phyloP scores from a whole-genome alignment of 352 stramenopile species.

The Phytophthora litchii region DNA sequence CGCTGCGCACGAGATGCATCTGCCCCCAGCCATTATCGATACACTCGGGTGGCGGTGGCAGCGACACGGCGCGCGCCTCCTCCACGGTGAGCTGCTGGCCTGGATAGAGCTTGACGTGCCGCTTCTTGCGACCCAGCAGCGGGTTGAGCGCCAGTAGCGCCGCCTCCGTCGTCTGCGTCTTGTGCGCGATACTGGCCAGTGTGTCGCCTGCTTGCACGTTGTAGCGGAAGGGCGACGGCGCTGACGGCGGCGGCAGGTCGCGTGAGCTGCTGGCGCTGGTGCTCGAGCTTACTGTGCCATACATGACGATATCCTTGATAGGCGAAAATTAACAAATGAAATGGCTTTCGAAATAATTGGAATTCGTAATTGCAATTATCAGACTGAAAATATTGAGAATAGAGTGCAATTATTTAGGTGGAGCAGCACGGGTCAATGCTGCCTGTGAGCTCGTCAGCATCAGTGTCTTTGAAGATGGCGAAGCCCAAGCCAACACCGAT shows the following conservation, averaged over 20 bases:
- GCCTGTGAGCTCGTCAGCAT: slow-evolving; percentile 66
- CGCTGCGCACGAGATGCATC: slow-evolving; percentile 79
- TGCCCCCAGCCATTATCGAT: slow-evolving; percentile 87
- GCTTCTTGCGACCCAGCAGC: slow-evolving; percentile 53
- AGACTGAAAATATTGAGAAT: neutral
- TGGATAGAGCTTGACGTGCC: slow-evolving; percentile 63
- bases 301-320: slow-evolving; percentile 44
- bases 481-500: slow-evolving; percentile 76
- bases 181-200: slow-evolving; percentile 63
- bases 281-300: slow-evolving; percentile 51
- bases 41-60: slow-evolving; percentile 74
- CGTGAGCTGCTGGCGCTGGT: slow-evolving; percentile 31
- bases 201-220: slow-evolving; percentile 68
- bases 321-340: slow-evolving; percentile 11
- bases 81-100: slow-evolving; percentile 83
- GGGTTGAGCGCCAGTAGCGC: slow-evolving; percentile 72
- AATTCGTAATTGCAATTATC: neutral
- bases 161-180: slow-evolving; percentile 65
- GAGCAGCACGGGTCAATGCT: slow-evolving; percentile 84
- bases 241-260: slow-evolving; percentile 36
- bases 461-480: slow-evolving; percentile 84
- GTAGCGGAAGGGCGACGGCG: slow-evolving; percentile 76
- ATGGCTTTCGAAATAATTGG: neutral
- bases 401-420: slow-evolving; percentile 39
- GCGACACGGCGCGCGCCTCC: slow-evolving; percentile 64